phyloP scores from a whole-genome alignment of 345 rosid species.

The Bretschneidera sinensis region DNA sequence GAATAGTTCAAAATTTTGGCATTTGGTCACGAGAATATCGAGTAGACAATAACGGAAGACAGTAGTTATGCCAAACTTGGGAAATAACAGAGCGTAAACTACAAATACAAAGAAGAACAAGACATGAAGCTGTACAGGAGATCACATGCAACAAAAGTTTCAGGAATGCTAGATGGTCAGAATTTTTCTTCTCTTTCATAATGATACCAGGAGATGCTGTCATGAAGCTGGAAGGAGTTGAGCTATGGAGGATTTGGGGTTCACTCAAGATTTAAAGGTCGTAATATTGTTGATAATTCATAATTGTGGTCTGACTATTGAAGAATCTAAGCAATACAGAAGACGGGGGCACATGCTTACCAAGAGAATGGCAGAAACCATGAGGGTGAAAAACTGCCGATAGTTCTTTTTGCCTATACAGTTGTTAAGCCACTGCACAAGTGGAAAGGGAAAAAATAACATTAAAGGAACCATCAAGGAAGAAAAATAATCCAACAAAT shows the following conservation, averaged over 20 bases:
- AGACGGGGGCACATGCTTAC: constrained; percentile 41
- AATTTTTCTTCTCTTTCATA: background rate
- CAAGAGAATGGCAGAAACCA: constrained; percentile 80
- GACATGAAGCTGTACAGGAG: too few species aligned
- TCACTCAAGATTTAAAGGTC: background rate
- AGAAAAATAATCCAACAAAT: background rate
- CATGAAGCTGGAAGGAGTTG: background rate
- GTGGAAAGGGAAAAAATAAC: constrained; percentile 11
- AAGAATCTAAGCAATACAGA: constrained; percentile 20
- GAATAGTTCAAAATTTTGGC: constrained; percentile 9
- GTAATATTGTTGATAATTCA: too few species aligned
- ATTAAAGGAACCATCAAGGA: constrained; percentile 10
- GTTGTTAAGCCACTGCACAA: constrained; percentile 92
- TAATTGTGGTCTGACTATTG: too few species aligned
- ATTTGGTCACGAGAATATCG: too few species aligned
- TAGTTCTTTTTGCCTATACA: constrained; percentile 87
- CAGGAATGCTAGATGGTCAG: background rate
- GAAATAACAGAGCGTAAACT: too few species aligned
- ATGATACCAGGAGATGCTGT: background rate
- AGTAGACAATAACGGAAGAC: too few species aligned
- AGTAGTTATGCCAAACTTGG: background rate
- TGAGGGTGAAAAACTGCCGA: constrained; percentile 86
- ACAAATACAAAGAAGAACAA: too few species aligned
- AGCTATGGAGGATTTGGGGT: background rate
- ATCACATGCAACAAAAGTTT: too few species aligned